Evolutionary conservation across 2,329 filamentous ascomycete genomes (phyloP), one percentile per base, ranked within the genome.

Genomic region (Diplodia seriata): DNA sequence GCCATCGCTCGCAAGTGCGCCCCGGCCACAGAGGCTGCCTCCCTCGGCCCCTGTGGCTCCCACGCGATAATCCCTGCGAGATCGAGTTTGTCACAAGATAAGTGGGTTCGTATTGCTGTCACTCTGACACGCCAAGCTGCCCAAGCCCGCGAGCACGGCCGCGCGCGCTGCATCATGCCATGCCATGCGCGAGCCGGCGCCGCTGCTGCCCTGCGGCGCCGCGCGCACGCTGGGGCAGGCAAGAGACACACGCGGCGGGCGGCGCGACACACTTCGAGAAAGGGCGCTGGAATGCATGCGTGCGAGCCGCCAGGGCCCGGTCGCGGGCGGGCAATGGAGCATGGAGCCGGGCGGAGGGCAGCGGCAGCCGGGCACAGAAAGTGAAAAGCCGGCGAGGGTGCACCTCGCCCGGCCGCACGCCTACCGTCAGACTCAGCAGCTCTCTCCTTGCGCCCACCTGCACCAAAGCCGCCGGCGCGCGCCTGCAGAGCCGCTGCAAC

Each of bases 71-170:
- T 67, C 65, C 65, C 59, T 67, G 65, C 65, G 59, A 59, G 65
- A 67, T 67, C 65, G 65, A 47, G 54, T 53, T 61, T 67, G 65
- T 67, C 65, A 67, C 65, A 67, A 67, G 65, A 67, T 67, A 67
- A 61, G 65, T 67, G 65, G 65, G 54, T 67, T 59, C 65, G 54
- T 59, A 59, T 67, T 67, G 65, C 54, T 67, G 65, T 67, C 65
- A 67, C 65, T 49, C 53, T 67, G 53, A 59, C 38, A 61, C 54
- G 55, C 53, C 53, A 66, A 51, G 43, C 15, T 40, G 43, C 43
- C 59, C 59, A 62, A 63, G 59, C 47, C 43, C 43, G 59, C 59
- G 15, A 63, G 59, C 62, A 65, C 62, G 51, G 62, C 62, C 62
- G 62, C 50, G 33, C 54, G 26, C 23, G 20, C 38, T 67, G 65